A percentile compares a stretch with the other conserved stretches of the same genome.
Conservation (phyloP, 2,329 filamentous ascomycete species). For the Epichloe gansuensis region DNA sequence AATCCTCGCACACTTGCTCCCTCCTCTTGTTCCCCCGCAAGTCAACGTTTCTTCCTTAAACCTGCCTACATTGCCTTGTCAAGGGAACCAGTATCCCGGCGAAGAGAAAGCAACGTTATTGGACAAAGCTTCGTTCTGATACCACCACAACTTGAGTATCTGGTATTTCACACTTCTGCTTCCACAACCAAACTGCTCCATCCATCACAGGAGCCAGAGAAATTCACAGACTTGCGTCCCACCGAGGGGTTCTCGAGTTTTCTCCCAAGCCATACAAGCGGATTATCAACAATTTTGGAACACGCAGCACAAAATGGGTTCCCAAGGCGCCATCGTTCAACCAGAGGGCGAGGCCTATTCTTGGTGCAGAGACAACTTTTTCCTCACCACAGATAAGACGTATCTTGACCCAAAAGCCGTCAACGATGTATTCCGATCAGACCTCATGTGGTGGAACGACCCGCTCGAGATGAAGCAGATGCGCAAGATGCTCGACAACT, state of each 20-base stretch:
- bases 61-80: not conserved
- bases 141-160: not conserved
- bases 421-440: conserved; percentile 41
- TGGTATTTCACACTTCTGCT: conserved; percentile 1
- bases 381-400: conserved; percentile 47
- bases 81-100: not conserved
- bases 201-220: not conserved
- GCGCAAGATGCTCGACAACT: conserved; percentile 41
- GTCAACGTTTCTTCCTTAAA: not conserved
- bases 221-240: not conserved
- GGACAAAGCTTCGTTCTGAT: conserved; percentile 8
- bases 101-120: not conserved
- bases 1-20: not conserved
- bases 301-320: conserved; percentile 8
- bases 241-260: not conserved
- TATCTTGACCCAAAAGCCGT: conserved; percentile 42
- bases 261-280: not conserved
- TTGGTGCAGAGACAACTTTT: conserved; percentile 41
- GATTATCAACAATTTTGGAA: not conserved
- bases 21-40: not conserved
- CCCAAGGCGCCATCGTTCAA: conserved; percentile 10
- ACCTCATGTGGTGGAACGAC: conserved; percentile 49
- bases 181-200: conserved; percentile 5
- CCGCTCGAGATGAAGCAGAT: conserved; percentile 34
- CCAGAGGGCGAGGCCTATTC: conserved; percentile 23